A percentile compares a stretch with the other conserved stretches of the same genome.
These are phyloP conservation scores for Helichrysum umbraculigerum DNA, from an alignment of 129 eudicot species.

Conservation along the genomic window DNA sequence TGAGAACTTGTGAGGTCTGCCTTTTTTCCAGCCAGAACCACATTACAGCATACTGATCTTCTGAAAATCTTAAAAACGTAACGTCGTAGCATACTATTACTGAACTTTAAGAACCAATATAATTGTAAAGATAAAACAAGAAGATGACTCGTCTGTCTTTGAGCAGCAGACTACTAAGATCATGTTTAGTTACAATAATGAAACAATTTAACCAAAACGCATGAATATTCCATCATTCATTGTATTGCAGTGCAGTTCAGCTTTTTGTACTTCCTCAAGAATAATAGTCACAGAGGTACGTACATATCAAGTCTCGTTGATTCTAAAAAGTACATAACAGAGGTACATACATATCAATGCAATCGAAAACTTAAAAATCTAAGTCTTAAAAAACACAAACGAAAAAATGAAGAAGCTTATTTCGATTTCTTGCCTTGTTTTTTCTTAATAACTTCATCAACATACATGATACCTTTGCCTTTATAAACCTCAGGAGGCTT, in stretches of 20 bases:
- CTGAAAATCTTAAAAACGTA: no score
- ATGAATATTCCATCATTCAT: not conserved
- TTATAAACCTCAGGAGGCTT: conserved; percentile 47
- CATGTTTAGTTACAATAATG: no score
- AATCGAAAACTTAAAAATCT: not conserved
- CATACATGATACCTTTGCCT: conserved; percentile 51
- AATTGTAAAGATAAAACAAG: no score
- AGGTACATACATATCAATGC: not conserved
- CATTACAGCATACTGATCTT: no score
- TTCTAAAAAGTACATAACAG: not conserved
- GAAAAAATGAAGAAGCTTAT: conserved; percentile 1
- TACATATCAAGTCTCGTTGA: not conserved
- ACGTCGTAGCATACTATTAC: no score
- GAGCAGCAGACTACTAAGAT: no score
- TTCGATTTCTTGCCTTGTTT: conserved; percentile 47
- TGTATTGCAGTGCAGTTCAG: not conserved
- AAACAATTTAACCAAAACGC: not conserved
- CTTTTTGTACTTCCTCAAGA: not conserved
- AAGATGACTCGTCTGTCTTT: no score
- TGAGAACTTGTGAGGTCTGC: no score
- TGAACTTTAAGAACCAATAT: no score
- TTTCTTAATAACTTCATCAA: conserved; percentile 45
- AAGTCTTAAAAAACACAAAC: not conserved
- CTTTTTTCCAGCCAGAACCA: no score
- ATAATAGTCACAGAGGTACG: not conserved